These are phyloP conservation scores for Albizia julibrissin DNA, from an alignment of 306 rosid species.

Conservation along the genomic window DNA sequence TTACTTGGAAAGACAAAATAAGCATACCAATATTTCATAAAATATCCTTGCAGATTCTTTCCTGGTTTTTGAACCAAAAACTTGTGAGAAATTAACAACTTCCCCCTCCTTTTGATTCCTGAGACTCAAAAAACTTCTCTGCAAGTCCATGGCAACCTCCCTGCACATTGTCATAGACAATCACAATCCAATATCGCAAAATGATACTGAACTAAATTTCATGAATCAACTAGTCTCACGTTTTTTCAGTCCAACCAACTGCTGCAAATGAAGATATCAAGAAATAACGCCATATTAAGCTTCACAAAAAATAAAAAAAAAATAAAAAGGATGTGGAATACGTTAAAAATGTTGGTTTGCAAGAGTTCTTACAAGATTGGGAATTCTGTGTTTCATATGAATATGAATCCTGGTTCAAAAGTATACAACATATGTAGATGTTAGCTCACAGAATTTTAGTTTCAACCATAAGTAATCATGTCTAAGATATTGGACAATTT, in stretches of 20 bases:
- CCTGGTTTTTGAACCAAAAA: slow-evolving; percentile 40
- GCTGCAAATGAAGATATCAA: slow-evolving; percentile 27
- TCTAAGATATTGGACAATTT: not conserved
- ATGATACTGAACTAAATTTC: slow-evolving; percentile 4
- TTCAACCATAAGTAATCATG: not conserved
- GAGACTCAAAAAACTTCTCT: slow-evolving; percentile 26
- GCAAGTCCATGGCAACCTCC: too few relatives aligned
- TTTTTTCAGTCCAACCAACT: slow-evolving; percentile 59
- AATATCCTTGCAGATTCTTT: slow-evolving; percentile 61
- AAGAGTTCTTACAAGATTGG: slow-evolving; percentile 44
- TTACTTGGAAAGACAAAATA: not conserved
- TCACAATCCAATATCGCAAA: not conserved
- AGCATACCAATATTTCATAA: slow-evolving; percentile 64
- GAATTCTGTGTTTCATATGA: slow-evolving; percentile 27
- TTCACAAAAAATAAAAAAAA: not conserved
- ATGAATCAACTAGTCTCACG: slow-evolving; percentile 36
- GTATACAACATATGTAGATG: not conserved
- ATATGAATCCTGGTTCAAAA: slow-evolving; percentile 37
- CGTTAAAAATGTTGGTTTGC: slow-evolving; percentile 9
- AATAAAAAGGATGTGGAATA: not conserved
- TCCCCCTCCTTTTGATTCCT: slow-evolving; percentile 32
- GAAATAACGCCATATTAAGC: slow-evolving; percentile 7
- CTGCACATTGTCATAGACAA: not conserved
- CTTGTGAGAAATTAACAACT: slow-evolving; percentile 39
- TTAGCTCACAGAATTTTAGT: not conserved